Evolutionary conservation across 2,329 filamentous ascomycete species (phyloP).

Genomic region (Alternaria dauci): DNA sequence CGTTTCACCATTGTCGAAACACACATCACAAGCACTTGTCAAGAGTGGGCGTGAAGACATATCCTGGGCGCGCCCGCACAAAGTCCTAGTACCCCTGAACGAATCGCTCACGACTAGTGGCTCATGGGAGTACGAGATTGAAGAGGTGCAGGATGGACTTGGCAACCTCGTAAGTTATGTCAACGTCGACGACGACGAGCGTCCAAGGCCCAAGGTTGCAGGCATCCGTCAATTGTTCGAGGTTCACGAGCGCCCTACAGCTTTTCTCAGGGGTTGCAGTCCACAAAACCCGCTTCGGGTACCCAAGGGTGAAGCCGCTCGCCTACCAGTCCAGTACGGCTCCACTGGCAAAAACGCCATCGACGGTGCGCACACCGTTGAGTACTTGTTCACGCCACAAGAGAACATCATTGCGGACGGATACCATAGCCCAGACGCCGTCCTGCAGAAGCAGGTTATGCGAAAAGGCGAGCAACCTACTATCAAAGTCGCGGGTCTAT

Average conservation of each 20-base stretch:
- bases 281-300: slow-evolving; percentile 82
- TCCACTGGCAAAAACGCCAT: slow-evolving; percentile 66
- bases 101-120: slow-evolving; percentile 84
- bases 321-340: slow-evolving; percentile 76
- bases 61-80: slow-evolving; percentile 81
- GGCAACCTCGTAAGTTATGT: slow-evolving; percentile 85
- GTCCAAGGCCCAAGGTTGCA: slow-evolving; percentile 64
- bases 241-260: slow-evolving; percentile 85
- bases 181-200: slow-evolving; percentile 69
- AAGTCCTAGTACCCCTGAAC: slow-evolving; percentile 82
- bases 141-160: slow-evolving; percentile 89
- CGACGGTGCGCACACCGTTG: slow-evolving; percentile 74
- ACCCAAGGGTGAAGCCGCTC: slow-evolving; percentile 73
- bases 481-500: slow-evolving; percentile 82
- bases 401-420: slow-evolving; percentile 73
- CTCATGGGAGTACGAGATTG: slow-evolving; percentile 87
- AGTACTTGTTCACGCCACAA: slow-evolving; percentile 83
- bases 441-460: slow-evolving; percentile 66
- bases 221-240: slow-evolving; percentile 78
- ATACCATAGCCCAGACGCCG: slow-evolving; percentile 67
- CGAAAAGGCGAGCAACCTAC: slow-evolving; percentile 70
- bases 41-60: slow-evolving; percentile 69
- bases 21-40: slow-evolving; percentile 65
- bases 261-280: slow-evolving; percentile 78
- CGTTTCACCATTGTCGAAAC: slow-evolving; percentile 75